Evolutionary conservation across 2,329 filamentous ascomycete species (phyloP).

Genomic region (Paecilomyces variotii): DNA sequence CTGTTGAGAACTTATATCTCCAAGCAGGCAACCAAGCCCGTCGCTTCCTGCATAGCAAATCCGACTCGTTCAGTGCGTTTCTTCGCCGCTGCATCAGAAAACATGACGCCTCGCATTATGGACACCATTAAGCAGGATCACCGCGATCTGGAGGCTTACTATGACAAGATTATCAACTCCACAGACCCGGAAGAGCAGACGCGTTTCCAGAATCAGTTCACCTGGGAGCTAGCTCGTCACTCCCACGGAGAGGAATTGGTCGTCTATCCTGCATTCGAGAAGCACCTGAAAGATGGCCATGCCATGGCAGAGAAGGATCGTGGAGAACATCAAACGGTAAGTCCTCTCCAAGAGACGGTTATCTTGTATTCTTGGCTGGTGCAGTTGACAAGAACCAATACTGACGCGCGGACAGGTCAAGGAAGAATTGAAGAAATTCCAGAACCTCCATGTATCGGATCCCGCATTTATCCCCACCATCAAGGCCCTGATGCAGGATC

Average conservation of each 20-base stretch:
- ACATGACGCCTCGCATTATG: conserved; percentile 19
- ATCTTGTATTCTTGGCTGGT: neutral
- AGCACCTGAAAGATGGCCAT: conserved; percentile 38
- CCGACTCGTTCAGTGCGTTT: neutral
- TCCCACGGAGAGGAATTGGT: conserved; percentile 46
- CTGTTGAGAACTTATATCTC: neutral
- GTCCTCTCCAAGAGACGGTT: conserved; percentile 2
- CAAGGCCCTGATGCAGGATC: conserved; percentile 35
- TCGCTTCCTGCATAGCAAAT: neutral
- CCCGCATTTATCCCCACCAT: conserved; percentile 38
- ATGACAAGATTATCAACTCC: conserved; percentile 36
- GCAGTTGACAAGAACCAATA: neutral
- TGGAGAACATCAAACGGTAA: conserved; percentile 39
- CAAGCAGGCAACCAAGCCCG: neutral
- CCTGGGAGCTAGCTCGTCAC: conserved; percentile 47
- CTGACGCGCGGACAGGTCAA: conserved; percentile 39
- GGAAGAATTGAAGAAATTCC: conserved; percentile 43
- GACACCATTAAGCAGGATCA: conserved; percentile 38
- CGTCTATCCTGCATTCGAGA: conserved; percentile 48
- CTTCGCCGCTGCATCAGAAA: conserved; percentile 1
- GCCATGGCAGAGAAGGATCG: conserved; percentile 42
- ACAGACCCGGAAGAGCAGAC: conserved; percentile 35
- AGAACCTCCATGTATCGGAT: conserved; percentile 35
- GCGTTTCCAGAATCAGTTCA: conserved; percentile 44
- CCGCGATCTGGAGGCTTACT: conserved; percentile 33